Conservation (phyloP, 2,329 filamentous ascomycete genomes). For the Alternaria postmessia region DNA sequence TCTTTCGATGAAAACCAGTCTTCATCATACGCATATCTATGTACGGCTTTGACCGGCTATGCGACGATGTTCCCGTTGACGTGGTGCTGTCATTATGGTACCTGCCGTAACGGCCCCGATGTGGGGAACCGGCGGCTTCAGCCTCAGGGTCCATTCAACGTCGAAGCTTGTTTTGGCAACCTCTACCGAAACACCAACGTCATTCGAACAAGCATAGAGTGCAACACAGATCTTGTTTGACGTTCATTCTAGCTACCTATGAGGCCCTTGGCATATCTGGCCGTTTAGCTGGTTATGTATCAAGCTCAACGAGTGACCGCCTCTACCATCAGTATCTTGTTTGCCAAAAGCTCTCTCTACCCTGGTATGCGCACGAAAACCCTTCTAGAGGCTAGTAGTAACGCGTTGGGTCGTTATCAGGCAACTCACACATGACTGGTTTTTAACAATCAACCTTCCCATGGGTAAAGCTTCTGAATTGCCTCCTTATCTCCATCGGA, state of each 20-base stretch:
- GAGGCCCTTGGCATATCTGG: too few relatives aligned
- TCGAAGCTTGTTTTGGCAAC: neutral
- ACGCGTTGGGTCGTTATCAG: too few relatives aligned
- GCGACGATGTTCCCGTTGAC: neutral
- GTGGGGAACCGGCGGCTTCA: conserved; percentile 17
- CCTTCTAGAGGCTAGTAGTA: too few relatives aligned
- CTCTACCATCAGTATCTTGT: neutral
- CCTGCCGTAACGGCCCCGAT: conserved; percentile 12
- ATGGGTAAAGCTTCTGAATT: neutral
- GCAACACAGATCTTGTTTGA: too few relatives aligned
- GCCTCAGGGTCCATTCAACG: neutral
- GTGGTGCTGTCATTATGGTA: conserved; percentile 13
- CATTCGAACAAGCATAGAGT: neutral
- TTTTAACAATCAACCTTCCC: neutral
- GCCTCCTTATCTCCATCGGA: neutral
- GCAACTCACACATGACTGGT: neutral
- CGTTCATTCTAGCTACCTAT: too few relatives aligned
- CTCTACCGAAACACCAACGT: neutral
- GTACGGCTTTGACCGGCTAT: neutral
- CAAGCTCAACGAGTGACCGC: too few relatives aligned
- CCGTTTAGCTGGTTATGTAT: too few relatives aligned
- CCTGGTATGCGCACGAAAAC: too few relatives aligned
- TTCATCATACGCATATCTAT: neutral
- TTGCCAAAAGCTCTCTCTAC: neutral
- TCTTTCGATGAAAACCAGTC: neutral